Base-by-base conservation (phyloP, 139 green algal species). In the Edaphochlamys debaryana region DNA sequence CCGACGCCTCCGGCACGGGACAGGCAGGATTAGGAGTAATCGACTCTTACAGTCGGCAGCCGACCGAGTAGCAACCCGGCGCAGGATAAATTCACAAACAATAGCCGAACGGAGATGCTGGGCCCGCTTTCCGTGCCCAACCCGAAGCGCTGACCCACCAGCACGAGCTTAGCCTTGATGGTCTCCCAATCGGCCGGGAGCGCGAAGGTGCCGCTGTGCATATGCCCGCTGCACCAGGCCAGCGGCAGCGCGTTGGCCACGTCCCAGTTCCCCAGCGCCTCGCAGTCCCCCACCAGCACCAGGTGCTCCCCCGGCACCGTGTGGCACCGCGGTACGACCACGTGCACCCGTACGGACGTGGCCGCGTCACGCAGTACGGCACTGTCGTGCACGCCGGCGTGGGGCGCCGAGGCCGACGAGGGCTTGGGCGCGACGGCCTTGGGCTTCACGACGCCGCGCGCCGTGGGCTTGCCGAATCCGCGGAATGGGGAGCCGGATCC, bases 231-330 rank as follows among this genome's bases (percentile, higher is more conserved):
- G 41, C 60, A 81, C 63, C 63, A 72, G 36, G 34, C 32, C 81
- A 87, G 64, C 50, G 9, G 36, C 50, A 87, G 37, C 4, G 48
- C 81, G 37, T 71, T 50, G 5, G 22, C 34, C 29, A 72, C 63
- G 71, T 82, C 72, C 81, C 81, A 87, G 72, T 36, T 32, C 34
- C 81, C 81, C 60, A 87, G 71, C 6, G 71, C 63, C 32, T 79
- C 63, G 48, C 69, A 72, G 50, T 72, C 69, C 30, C 81, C 81
- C 63, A 87, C 81, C 71, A 87, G 37, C 36, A 87, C 81, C 45
- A 87, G 67, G 2, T 54, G 37, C 63, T 81, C 75, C 4, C 75
- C 75, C 19, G 75, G 75, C 41, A 81, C 60, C 0, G 75, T 81
- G 41, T 13, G 8, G 30, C 75, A 81, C 29, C 75, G 75, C 37